These are phyloP conservation scores for Aphanoascus verrucosus DNA, from an alignment of 2,329 filamentous ascomycete genomes.

Conservation along the genomic window DNA sequence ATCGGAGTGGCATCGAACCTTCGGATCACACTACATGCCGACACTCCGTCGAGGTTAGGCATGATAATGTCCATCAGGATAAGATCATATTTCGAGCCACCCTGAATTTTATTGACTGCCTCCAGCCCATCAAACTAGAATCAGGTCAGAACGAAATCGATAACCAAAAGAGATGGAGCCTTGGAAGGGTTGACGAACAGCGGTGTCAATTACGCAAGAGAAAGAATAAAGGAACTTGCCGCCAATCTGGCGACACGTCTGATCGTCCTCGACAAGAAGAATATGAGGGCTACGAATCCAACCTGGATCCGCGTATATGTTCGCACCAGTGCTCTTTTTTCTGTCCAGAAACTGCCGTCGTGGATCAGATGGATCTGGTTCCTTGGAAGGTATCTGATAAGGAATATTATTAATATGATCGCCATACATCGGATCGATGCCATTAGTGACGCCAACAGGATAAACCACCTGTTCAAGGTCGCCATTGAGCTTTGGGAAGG, in stretches of 20 bases:
- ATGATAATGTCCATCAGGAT: constrained; percentile 95
- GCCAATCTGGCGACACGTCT: constrained; percentile 55
- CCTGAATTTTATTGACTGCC: constrained; percentile 75
- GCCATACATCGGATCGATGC: constrained; percentile 88
- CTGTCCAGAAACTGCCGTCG: constrained; percentile 40
- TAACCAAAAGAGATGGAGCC: background rate
- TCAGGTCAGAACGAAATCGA: constrained; percentile 9
- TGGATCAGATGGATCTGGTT: constrained; percentile 40
- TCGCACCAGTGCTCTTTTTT: constrained; percentile 45
- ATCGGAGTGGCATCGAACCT: constrained; percentile 78
- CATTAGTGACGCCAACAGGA: constrained; percentile 78
- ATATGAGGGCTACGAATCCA: constrained; percentile 65
- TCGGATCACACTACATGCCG: constrained; percentile 83
- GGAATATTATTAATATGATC: constrained; percentile 93
- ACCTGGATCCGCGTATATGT: constrained; percentile 49
- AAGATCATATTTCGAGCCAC: constrained; percentile 53
- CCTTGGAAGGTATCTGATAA: constrained; percentile 64
- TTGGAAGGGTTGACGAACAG: constrained; percentile 39
- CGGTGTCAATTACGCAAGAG: constrained; percentile 52
- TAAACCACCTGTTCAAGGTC: constrained; percentile 70
- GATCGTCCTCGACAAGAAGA: constrained; percentile 76
- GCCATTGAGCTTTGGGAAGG: constrained; percentile 40
- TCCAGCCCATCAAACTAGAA: constrained; percentile 71
- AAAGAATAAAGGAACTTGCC: constrained; percentile 58
- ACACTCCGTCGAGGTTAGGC: constrained; percentile 90